Evolutionary conservation across 208 protist species (phyloP), one percentile per base, ranked within the genome.

Genomic region (Wallacemonas sp.): DNA sequence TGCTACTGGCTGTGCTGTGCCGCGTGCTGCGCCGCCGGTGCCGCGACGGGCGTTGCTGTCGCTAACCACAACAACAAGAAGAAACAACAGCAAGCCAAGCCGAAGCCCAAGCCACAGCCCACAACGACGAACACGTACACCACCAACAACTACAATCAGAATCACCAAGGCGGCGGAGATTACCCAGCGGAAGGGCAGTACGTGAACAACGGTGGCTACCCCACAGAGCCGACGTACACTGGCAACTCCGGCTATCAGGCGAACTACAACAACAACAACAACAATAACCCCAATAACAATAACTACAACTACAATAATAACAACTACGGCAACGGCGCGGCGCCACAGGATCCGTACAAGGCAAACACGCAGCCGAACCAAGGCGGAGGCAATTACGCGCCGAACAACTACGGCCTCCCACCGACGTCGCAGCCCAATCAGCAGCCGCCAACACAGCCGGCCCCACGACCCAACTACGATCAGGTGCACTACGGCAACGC

Each of bases 1-100:
- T 63, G 57, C 57, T 63, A 23, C 9, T 69, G 48, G 17, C 12
- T 52, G 1, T 47, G 46, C 48, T 58, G 27, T 61, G 49, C 33
- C 30, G 48, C 48, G 5, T 69, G 68, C 61, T 61, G 68, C 19
- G 61, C 57, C 17, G 56, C 54, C n/a, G 55, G 34, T 39, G 68
- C 47, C 19, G 58, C 27, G 9, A 26, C 58, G 1, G 56, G 29
- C 16, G 54, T 41, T 2, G 54, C 65, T 16, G 9, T 34, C 1
- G 29, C 1, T n/a, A 68, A 29, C 47, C 11, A 41, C 19, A 68
- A 44, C 46, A 57, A 39, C 2, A 54, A 68, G 9, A 4, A 29
- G 21, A 39, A 27, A 29, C 43, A 58, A 2, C 52, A 58, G 23
- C 3, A 19, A 16, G 29, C 52, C 30, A 14, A 17, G 30, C 52